Conservation (phyloP, 345 rosid species). For the Brassica carinata region DNA sequence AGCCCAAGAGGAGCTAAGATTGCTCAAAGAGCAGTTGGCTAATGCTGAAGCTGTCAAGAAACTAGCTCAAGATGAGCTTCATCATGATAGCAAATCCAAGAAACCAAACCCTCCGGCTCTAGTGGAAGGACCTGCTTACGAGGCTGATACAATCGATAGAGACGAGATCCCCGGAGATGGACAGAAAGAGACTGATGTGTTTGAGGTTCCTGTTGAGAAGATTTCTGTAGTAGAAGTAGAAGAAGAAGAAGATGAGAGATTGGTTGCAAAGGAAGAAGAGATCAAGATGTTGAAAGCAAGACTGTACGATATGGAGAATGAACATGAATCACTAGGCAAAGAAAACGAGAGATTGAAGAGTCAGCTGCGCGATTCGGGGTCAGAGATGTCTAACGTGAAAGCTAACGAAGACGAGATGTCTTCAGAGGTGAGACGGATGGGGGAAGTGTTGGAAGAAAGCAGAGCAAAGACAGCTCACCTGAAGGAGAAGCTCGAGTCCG, state of each 20-base stretch:
- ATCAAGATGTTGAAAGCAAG: constrained; percentile 54
- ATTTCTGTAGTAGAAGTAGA: constrained; percentile 38
- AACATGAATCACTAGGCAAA: constrained; percentile 44
- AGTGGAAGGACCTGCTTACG: constrained; percentile 23
- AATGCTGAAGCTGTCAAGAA: constrained; percentile 87
- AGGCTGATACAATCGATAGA: constrained; percentile 36
- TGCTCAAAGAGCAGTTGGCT: constrained; percentile 69
- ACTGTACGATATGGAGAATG: constrained; percentile 63
- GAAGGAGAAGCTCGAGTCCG: constrained; percentile 56
- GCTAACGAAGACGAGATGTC: constrained; percentile 56
- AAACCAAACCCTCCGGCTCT: constrained; percentile 40
- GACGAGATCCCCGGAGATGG: constrained; percentile 48
- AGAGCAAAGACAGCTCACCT: constrained; percentile 48
- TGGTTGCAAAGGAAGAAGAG: constrained; percentile 57
- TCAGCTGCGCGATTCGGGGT: constrained; percentile 52
- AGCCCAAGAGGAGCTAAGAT: constrained; percentile 86
- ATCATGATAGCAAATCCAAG: constrained; percentile 43
- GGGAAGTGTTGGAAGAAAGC: constrained; percentile 65
- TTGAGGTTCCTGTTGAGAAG: constrained; percentile 65
- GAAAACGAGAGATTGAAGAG: constrained; percentile 63
- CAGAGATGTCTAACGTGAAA: constrained; percentile 41
- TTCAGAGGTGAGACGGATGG: constrained; percentile 48
- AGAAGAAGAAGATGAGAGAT: constrained; percentile 30
- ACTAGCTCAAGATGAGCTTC: constrained; percentile 65
- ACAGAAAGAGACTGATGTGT: constrained; percentile 68